Base-by-base conservation (phyloP, 2,329 filamentous ascomycete genomes). In the Didymella sp. region DNA sequence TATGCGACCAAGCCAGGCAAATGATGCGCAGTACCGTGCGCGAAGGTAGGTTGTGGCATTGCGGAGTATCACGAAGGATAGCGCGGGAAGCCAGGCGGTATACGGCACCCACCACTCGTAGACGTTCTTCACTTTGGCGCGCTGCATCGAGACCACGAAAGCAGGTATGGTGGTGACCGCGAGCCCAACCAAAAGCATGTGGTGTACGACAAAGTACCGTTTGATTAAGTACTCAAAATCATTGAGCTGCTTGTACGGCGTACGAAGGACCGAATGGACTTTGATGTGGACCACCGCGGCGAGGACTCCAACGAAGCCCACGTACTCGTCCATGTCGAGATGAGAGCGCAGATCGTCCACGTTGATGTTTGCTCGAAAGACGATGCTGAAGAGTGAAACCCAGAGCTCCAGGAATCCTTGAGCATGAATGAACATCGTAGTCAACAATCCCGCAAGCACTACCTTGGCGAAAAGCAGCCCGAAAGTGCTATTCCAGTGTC, bases 301-400 rank as follows among this genome's bases (percentile, higher is more conserved):
- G 4, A 84, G 56, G 76, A 87, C 83, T 4, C 85, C 86, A 22
- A 83, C 69, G 61, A 82, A 87, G 11, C 84, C 81, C 56, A 86
- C 79, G 60, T 82, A 82, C 47, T 81, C 76, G 66, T 88, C 85
- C 3, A 85, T 75, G 2, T 66, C 72, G 21, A 85, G 76, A 31
- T 84, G 78, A 58, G 81, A 82, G 31, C 81, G 75, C 74, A 84
- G 79, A 57, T 83, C 81, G 0, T 71, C 60, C 1, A 80, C 75
- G 57, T 84, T 72, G 77, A 84, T 84, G 11, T 76, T 70, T 40
- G 85, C 80, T 15, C 76, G 75, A 66, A 80, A 84, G 6, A n/a
- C 69, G 61, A 22, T 73, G 58, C 8, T 84, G 66, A 4, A 78
- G 49, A 19, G 60, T 61, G 43, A 81, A 72, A 19, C 79, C 35